Base-by-base conservation (phyloP, 345 rosid genomes). In the Euphorbia tirucalli region DNA sequence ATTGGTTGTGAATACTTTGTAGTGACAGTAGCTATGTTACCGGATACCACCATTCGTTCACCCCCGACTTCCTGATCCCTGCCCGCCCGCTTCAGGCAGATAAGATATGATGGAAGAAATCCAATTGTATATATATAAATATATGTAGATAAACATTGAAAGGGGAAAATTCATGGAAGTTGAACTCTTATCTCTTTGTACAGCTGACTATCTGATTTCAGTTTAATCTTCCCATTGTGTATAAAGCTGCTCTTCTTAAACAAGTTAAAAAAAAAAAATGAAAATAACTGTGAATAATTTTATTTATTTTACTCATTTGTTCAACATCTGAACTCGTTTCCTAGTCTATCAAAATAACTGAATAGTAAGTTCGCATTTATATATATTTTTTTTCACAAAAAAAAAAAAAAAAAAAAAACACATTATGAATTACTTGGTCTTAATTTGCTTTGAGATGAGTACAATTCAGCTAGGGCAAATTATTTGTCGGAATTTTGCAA, bases 1-100 rank as follows among this genome's bases (percentile, higher is more conserved):
- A 65, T 83, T 69, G 98, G 99, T 69, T 88, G 91, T 80, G 97
- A 88, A 86, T 93, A 86, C 84, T 96, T 87, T 75, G 70, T 96
- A 71, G 98, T 93, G 85, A 93, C 98, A 49, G 86, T 96, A 80
- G 99, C 99, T 27, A 96, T 96, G 98, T 80, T 96, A 83, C 99
- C 99, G 46, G 97, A 86, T 71, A 83, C 92, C 61, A 71, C 87
- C 76, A 88, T 89, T 82, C 93, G 81, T 87, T 81, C 88, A 56
- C 61, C 87, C 57, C 79, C 87, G 74, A 70, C 94, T 92, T 90
- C 96, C 95, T 94, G 98, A 94, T 87, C 93, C 81, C 82, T 82
- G 83, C 88, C 54, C 30, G 44, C 82, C 82, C 81, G 84, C 88
- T 57, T 35, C 73, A 67, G 79, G 88, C 89, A 83, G 88, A 86